Conservation (phyloP, 192 early-diverging fungal species). For the Backusella westeae region DNA sequence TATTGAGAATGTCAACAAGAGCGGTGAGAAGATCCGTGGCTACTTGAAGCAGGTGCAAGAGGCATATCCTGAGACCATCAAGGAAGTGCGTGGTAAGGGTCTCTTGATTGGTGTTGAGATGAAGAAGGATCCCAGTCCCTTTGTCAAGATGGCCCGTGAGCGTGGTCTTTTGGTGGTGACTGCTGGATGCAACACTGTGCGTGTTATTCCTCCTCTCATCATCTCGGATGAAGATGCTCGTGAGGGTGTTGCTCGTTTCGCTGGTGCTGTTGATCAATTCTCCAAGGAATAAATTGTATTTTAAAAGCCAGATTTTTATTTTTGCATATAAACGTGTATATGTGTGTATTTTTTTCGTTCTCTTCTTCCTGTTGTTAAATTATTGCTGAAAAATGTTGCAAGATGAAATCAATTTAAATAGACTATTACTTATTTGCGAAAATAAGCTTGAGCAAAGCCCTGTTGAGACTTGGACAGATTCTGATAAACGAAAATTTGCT, state of each 20-base stretch:
- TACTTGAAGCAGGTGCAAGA: slow-evolving; percentile 44
- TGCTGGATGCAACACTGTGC: slow-evolving; percentile 86
- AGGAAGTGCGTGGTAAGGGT: slow-evolving; percentile 82
- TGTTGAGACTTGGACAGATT: slow-evolving; percentile 18
- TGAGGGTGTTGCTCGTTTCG: slow-evolving; percentile 70
- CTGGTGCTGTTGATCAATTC: slow-evolving; percentile 50
- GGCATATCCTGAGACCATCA: slow-evolving; percentile 52
- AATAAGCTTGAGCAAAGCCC: slow-evolving; percentile 16
- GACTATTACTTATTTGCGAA: slow-evolving; percentile 22
- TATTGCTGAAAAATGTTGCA: background rate
- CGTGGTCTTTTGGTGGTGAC: slow-evolving; percentile 86
- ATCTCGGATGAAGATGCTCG: slow-evolving; percentile 76
- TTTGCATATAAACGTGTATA: background rate
- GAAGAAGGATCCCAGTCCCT: slow-evolving; percentile 57
- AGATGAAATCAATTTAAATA: slow-evolving; percentile 30
- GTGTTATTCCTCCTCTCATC: slow-evolving; percentile 89
- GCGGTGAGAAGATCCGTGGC: slow-evolving; percentile 61
- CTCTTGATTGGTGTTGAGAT: slow-evolving; percentile 89
- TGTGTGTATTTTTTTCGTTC: background rate
- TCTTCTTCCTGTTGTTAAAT: slow-evolving; percentile 1
- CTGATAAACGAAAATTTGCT: slow-evolving; percentile 28
- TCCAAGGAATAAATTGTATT: background rate
- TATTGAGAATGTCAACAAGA: slow-evolving; percentile 63
- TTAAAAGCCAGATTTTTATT: background rate
- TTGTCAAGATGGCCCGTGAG: slow-evolving; percentile 76